Base-by-base conservation (phyloP, 1,284 basidiomycete species). In the Cryptococcus sp. region DNA sequence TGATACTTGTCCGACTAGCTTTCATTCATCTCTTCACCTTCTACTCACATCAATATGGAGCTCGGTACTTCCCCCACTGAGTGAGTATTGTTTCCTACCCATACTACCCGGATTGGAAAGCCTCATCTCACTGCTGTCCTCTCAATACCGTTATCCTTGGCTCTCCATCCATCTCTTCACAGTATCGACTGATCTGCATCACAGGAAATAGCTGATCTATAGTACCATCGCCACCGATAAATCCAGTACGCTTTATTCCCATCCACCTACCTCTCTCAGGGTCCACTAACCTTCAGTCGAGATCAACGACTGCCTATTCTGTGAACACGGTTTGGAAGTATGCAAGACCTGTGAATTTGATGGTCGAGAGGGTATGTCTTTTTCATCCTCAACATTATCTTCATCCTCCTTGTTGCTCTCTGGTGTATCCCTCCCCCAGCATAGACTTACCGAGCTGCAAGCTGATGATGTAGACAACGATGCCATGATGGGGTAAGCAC, bases 241-340 rank as follows among this genome's bases (percentile, higher is more conserved):
- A 39, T 65, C 63, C 39, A 62, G 63, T 65, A 48, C 25, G 56
- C 45, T 10, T 34, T 32, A 25, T 47, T 19, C 45, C 19, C 40
- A 16, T 21, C 39, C 21, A 19, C 34, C 28, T 49, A 2, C 18
- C 9, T 9, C 18, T 11, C 7, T 21, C 31, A 28, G 13, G 45
- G 40, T 44, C 52, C 19, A 19, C 50, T 54, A 10, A 34, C 22
- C 32, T 32, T 9, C 52, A 73, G 66, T 77, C 64, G 75, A 77
- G 58, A 64, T 77, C 64, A 74, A 74, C 65, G 74, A 77, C 57
- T 70, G 69, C 31, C 63, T 75, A 57, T 76, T 77, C 65, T 77
- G 75, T 60, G 69, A 75, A 55, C 75, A 77, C 55, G 68, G 65
- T 34, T 69, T 74, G 46, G 75, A 77, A 62, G 69, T 76, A 43